These are phyloP conservation scores for Hanseniaspora sp. DNA, from an alignment of 1,139 yeast genomes.

Conservation along the genomic window DNA sequence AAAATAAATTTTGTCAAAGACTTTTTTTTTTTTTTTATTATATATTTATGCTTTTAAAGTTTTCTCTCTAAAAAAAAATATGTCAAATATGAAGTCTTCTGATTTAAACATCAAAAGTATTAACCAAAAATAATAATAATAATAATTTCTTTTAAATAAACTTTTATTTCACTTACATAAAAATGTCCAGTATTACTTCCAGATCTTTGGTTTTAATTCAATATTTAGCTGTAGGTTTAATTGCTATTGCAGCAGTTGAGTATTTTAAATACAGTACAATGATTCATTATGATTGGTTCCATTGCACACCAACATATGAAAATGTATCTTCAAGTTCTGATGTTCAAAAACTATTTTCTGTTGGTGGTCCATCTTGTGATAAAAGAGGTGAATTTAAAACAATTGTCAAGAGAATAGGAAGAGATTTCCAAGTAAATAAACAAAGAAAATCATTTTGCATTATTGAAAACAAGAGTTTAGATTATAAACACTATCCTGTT, in stretches of 20 bases:
- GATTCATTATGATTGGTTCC: slow-evolving; percentile 35
- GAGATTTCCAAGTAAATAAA: slow-evolving; percentile 32
- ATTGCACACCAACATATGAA: slow-evolving; percentile 31
- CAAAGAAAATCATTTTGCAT: slow-evolving; percentile 30
- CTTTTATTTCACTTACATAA: background rate
- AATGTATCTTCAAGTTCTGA: slow-evolving; percentile 19
- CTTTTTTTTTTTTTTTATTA: too few relatives aligned
- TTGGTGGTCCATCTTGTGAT: slow-evolving; percentile 36
- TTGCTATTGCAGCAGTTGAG: slow-evolving; percentile 32
- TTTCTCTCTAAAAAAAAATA: too few relatives aligned
- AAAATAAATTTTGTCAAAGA: too few relatives aligned
- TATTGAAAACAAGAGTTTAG: slow-evolving; percentile 24
- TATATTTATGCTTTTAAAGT: too few relatives aligned
- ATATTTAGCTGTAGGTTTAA: slow-evolving; percentile 26
- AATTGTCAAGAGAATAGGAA: slow-evolving; percentile 30
- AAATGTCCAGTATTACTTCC: background rate
- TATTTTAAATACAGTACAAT: slow-evolving; percentile 34
- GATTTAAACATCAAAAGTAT: too few relatives aligned
- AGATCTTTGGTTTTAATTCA: slow-evolving; percentile 21
- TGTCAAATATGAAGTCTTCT: too few relatives aligned
- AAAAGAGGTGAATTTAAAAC: slow-evolving; percentile 35
- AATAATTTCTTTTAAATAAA: background rate
- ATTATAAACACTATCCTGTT: slow-evolving; percentile 28
- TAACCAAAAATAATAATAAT: too few relatives aligned
- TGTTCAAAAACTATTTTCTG: slow-evolving; percentile 29